Conservation (phyloP, 805 yeast genomes). For the Ogataea salicorniae region DNA sequence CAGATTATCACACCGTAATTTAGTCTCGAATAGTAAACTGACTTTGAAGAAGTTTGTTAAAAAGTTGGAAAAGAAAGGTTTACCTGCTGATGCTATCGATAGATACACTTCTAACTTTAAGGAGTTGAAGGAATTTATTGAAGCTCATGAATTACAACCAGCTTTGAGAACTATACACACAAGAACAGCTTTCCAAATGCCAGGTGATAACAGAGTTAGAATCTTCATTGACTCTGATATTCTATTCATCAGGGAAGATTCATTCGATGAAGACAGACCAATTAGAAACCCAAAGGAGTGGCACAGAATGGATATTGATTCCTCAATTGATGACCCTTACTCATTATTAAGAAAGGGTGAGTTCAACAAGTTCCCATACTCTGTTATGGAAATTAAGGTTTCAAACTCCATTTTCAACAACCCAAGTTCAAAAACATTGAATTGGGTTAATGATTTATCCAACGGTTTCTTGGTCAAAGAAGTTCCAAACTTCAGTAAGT, state of each 20-base stretch:
- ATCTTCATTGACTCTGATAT: conserved; percentile 88
- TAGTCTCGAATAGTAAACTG: conserved; percentile 13
- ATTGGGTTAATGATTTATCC: conserved; percentile 86
- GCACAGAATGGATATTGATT: conserved; percentile 92
- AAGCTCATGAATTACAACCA: conserved; percentile 70
- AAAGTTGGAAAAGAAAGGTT: conserved; percentile 60
- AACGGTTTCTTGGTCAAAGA: conserved; percentile 83
- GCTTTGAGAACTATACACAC: conserved; percentile 80
- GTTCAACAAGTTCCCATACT: conserved; percentile 73
- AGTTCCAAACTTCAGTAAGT: conserved; percentile 90
- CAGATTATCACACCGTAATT: conserved; percentile 13
- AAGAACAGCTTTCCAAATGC: conserved; percentile 95
- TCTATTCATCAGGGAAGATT: conserved; percentile 82
- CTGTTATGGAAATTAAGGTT: conserved; percentile 79
- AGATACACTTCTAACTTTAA: conserved; percentile 50
- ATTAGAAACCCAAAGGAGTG: conserved; percentile 83
- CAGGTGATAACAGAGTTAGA: conserved; percentile 92
- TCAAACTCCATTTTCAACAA: conserved; percentile 42
- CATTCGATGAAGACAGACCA: conserved; percentile 79
- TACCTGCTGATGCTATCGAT: conserved; percentile 46
- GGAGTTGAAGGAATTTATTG: conserved; percentile 58
- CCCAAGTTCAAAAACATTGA: conserved; percentile 40
- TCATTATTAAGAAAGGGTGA: conserved; percentile 82
- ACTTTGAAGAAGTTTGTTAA: conserved; percentile 44
- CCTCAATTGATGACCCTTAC: conserved; percentile 62